Conservation (phyloP, 2,329 filamentous ascomycete genomes). For the Fusarium dimerum region DNA sequence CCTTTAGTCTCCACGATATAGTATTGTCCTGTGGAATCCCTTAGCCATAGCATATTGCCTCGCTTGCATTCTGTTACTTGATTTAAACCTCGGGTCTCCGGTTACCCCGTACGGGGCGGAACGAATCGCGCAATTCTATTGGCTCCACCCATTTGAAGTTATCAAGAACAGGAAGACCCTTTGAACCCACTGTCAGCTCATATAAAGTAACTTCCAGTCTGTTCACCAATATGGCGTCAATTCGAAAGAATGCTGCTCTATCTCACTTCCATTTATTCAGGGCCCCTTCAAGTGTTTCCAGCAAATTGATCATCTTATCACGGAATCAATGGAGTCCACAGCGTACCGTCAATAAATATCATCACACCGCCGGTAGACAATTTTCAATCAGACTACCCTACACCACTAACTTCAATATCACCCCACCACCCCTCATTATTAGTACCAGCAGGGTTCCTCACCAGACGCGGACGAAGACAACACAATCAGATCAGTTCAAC, state of each 20-base stretch:
- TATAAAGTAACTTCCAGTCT: conserved; percentile 15
- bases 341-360: neutral
- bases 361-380: neutral
- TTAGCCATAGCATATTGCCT: too few relatives aligned
- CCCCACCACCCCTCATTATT: conserved; percentile 18
- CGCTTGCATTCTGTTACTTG: too few relatives aligned
- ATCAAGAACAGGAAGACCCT: too few relatives aligned
- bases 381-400: conserved; percentile 18
- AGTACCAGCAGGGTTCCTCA: conserved; percentile 18
- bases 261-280: neutral
- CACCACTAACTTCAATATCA: conserved; percentile 7
- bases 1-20: too few relatives aligned
- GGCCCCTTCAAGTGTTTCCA: neutral
- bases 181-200: too few relatives aligned
- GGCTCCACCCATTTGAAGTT: too few relatives aligned
- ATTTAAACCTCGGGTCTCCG: too few relatives aligned
- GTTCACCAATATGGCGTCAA: conserved; percentile 10
- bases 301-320: neutral
- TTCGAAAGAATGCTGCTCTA: conserved; percentile 2
- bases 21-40: too few relatives aligned
- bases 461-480: conserved; percentile 7
- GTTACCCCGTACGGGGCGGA: too few relatives aligned
- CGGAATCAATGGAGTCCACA: neutral
- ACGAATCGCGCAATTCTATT: too few relatives aligned
- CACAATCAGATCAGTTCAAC: too few relatives aligned